Evolutionary conservation across 2,329 filamentous ascomycete genomes (phyloP).

Genomic region (Graphilbum fragrans): DNA sequence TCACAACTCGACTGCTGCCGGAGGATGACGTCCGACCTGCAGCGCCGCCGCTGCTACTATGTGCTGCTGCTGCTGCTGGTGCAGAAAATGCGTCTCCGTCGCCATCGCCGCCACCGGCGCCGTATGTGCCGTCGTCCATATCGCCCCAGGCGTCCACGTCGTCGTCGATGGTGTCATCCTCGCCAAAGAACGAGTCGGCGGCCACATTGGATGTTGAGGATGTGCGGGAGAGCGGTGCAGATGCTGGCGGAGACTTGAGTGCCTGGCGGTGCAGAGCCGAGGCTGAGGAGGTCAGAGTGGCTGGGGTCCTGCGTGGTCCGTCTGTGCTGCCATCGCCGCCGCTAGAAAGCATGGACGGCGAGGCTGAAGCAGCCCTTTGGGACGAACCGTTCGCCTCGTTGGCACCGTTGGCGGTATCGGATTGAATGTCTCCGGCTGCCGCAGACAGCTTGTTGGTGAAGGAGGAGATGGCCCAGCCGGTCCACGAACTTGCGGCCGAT

Average conservation of each 20-base stretch:
- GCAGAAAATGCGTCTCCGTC: constrained; percentile 15
- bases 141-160: constrained; percentile 67
- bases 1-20: constrained; percentile 15
- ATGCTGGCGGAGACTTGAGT: constrained; percentile 36
- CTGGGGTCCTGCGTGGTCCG: constrained; percentile 21
- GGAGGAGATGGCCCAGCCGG: constrained; percentile 95
- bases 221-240: constrained; percentile 30
- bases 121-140: constrained; percentile 40
- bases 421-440: constrained; percentile 76
- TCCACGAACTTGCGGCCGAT: constrained; percentile 47
- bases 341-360: no score
- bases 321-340: constrained; percentile 22
- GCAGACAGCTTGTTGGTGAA: constrained; percentile 90
- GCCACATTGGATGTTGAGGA: constrained; percentile 27
- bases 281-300: constrained; percentile 33
- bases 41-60: constrained; percentile 33
- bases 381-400: constrained; percentile 28
- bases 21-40: constrained; percentile 15
- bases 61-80: constrained; percentile 12
- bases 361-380: neutral
- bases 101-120: constrained; percentile 3
- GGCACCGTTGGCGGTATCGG: constrained; percentile 21
- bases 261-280: constrained; percentile 50
- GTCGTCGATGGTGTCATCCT: constrained; percentile 46
- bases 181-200: constrained; percentile 37